Percentiles rank a stretch among this genome's conserved stretches.
Evolutionary conservation across 2,329 filamentous ascomycete genomes (phyloP).

Genomic region (Claviceps humidiphila): DNA sequence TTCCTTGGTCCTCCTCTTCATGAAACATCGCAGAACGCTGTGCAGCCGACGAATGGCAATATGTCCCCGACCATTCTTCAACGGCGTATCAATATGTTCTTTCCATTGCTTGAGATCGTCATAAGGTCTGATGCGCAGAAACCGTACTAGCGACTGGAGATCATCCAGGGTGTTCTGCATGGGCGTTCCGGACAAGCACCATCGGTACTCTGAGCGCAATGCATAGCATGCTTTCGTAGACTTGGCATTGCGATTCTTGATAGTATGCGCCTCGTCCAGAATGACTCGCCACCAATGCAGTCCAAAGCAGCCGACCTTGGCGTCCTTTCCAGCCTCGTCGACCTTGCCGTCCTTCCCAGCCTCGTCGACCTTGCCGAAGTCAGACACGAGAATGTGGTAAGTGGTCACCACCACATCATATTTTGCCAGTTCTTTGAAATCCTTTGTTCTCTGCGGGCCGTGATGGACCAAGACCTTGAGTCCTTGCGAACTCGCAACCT

Average conservation of each 20-base stretch:
- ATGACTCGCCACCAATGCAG: conserved; percentile 93
- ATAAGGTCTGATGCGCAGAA: conserved; percentile 84
- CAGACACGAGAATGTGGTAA: conserved; percentile 88
- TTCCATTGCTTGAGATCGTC: conserved; percentile 80
- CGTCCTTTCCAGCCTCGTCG: conserved; percentile 22
- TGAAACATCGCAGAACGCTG: conserved; percentile 77
- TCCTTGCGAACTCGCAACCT: conserved; percentile 54
- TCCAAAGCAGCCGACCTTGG: conserved; percentile 75
- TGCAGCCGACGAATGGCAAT: conserved; percentile 81
- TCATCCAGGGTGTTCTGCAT: conserved; percentile 99
- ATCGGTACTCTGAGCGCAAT: conserved; percentile 73
- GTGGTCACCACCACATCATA: conserved; percentile 97
- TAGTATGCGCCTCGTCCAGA: conserved; percentile 91
- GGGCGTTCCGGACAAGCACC: conserved; percentile 92
- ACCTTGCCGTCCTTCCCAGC: conserved; percentile 36
- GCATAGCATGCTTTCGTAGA: conserved; percentile 85
- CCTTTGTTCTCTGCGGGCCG: conserved; percentile 72
- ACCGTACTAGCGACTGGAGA: conserved; percentile 83
- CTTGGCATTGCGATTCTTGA: conserved; percentile 97
- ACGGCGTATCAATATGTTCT: conserved; percentile 73
- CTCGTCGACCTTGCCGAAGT: conserved; percentile 57
- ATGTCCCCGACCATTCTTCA: conserved; percentile 82
- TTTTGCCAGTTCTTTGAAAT: conserved; percentile 58
- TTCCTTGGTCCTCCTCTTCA: conserved; percentile 97
- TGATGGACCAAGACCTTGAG: conserved; percentile 84